These are phyloP conservation scores for Candida loeiensis DNA, from an alignment of 805 yeast genomes.

Conservation along the genomic window DNA sequence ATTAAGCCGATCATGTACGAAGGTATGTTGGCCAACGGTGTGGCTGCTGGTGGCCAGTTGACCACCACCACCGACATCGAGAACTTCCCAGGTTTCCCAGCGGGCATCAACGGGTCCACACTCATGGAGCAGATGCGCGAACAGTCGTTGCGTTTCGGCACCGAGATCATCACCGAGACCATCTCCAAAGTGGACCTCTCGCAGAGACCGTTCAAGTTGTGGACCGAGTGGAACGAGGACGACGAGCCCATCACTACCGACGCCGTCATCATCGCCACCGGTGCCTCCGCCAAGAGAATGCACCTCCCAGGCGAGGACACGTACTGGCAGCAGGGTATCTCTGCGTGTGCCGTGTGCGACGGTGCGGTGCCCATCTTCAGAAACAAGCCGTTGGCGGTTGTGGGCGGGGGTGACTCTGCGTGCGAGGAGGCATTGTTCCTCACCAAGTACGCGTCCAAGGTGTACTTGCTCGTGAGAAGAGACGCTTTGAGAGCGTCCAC, in stretches of 20 bases:
- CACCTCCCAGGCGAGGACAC: slow-evolving; percentile 92
- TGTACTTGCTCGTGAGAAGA: slow-evolving; percentile 87
- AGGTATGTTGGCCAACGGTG: slow-evolving; percentile 95
- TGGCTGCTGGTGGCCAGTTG: slow-evolving; percentile 98
- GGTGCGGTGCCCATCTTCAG: slow-evolving; percentile 99
- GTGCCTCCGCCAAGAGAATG: slow-evolving; percentile 97
- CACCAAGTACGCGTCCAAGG: slow-evolving; percentile 97
- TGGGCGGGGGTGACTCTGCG: slow-evolving; percentile 99
- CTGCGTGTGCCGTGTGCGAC: slow-evolving; percentile 99
- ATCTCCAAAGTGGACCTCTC: slow-evolving; percentile 88
- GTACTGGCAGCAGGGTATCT: slow-evolving; percentile 99
- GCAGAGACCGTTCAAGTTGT: slow-evolving; percentile 86
- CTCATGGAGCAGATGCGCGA: slow-evolving; percentile 93
- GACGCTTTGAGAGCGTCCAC: slow-evolving; percentile 92
- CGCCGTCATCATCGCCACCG: slow-evolving; percentile 90
- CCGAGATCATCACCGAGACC: slow-evolving; percentile 93
- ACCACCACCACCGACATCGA: slow-evolving; percentile 98
- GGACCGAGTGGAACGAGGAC: slow-evolving; percentile 96
- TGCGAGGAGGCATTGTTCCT: slow-evolving; percentile 98
- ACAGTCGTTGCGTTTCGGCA: slow-evolving; percentile 86
- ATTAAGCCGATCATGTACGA: slow-evolving; percentile 89
- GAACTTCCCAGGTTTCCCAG: slow-evolving; percentile 98
- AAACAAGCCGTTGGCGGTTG: slow-evolving; percentile 94
- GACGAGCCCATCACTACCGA: slow-evolving; percentile 88
- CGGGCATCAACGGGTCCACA: slow-evolving; percentile 80